Conservation (phyloP, 2,329 filamentous ascomycete genomes). For the Ceratocystiopsis brevicomis region DNA sequence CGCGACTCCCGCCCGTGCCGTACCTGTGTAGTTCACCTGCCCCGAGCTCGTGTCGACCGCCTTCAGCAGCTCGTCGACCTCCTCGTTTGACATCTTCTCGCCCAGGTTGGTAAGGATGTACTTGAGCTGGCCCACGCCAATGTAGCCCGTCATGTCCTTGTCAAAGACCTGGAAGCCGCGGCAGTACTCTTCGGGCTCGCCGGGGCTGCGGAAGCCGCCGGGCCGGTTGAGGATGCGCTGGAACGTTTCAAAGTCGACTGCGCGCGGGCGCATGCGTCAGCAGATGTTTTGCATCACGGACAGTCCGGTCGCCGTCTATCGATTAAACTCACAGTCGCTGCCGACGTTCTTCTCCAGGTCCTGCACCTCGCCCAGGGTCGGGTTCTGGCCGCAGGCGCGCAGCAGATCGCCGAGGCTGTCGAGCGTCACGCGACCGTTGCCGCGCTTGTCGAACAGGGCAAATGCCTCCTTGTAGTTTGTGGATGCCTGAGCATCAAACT, state of each 20-base stretch:
- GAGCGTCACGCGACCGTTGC: slow-evolving; percentile 75
- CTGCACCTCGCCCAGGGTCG: slow-evolving; percentile 77
- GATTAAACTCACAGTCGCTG: slow-evolving; percentile 58
- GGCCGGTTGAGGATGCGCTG: slow-evolving; percentile 92
- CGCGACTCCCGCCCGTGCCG: not conserved
- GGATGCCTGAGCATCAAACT: slow-evolving; percentile 40
- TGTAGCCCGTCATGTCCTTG: slow-evolving; percentile 96
- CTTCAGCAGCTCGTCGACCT: slow-evolving; percentile 97
- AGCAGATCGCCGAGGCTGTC: slow-evolving; percentile 83
- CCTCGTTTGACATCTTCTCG: slow-evolving; percentile 98
- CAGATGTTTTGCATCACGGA: not conserved
- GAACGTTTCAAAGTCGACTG: slow-evolving; percentile 97
- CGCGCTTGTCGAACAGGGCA: slow-evolving; percentile 98
- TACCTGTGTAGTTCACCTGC: slow-evolving; percentile 95
- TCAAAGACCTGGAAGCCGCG: slow-evolving; percentile 98
- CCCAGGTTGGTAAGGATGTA: slow-evolving; percentile 96
- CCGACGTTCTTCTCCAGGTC: slow-evolving; percentile 84
- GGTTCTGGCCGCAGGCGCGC: slow-evolving; percentile 94
- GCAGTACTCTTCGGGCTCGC: slow-evolving; percentile 95
- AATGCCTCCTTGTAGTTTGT: slow-evolving; percentile 99
- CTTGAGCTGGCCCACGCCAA: slow-evolving; percentile 91
- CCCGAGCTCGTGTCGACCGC: slow-evolving; percentile 89
- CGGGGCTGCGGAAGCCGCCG: slow-evolving; percentile 92
- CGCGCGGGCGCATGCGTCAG: not conserved
- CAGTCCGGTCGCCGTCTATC: no score